Conservation (phyloP, 2,329 filamentous ascomycete species). For the Penicillium carneum region DNA sequence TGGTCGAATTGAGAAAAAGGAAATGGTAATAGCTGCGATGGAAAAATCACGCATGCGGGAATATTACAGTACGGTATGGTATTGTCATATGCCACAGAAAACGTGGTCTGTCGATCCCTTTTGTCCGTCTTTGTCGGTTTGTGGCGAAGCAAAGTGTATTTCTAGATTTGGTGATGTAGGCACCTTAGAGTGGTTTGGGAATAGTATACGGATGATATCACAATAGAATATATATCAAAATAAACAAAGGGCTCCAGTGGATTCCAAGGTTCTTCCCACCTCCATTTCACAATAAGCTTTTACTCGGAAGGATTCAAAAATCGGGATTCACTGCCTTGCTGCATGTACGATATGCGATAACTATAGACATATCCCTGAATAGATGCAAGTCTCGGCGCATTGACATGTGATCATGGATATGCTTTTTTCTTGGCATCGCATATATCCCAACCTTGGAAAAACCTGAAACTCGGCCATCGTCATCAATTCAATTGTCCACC, state of each 20-base stretch:
- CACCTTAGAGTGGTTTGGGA: neutral
- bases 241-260: neutral
- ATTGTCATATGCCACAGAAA: conserved; percentile 30
- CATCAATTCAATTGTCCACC: no score
- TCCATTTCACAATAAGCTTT: neutral
- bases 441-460: neutral
- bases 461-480: neutral
- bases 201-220: neutral
- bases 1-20: neutral
- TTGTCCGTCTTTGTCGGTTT: neutral
- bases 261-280: neutral
- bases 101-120: conserved; percentile 21
- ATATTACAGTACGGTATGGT: conserved; percentile 24
- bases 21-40: conserved; percentile 1
- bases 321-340: conserved; percentile 1
- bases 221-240: neutral
- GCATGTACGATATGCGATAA: neutral
- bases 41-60: conserved; percentile 24
- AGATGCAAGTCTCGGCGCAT: neutral
- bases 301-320: neutral
- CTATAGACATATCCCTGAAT: neutral
- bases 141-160: conserved; percentile 14
- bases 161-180: neutral
- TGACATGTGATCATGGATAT: neutral
- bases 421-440: neutral